These are phyloP conservation scores for Cytospora leucostoma DNA, from an alignment of 2,329 filamentous ascomycete genomes.

Conservation along the genomic window DNA sequence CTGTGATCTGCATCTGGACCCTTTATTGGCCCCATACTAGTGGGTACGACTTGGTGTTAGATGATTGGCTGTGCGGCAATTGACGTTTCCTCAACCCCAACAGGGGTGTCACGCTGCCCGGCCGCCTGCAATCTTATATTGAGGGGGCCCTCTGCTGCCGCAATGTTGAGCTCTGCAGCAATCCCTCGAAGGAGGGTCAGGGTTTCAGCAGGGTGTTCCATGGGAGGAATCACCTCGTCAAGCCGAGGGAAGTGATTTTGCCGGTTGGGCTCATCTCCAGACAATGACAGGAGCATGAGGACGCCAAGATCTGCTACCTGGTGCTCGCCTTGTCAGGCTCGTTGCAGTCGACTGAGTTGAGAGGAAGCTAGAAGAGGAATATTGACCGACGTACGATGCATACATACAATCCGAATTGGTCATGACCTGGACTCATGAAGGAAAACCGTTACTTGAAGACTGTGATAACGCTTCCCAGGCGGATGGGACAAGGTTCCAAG, in stretches of 20 bases:
- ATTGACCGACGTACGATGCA: no score
- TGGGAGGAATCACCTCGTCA: background rate
- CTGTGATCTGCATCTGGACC: background rate
- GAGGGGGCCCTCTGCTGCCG: slow-evolving; percentile 18
- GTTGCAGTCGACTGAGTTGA: no score
- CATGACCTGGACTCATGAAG: no score
- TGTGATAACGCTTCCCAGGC: background rate
- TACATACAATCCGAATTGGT: no score
- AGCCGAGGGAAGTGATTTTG: background rate
- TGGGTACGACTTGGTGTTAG: slow-evolving; percentile 12
- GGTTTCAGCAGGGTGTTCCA: background rate
- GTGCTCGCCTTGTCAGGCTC: no score
- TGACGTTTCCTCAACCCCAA: background rate
- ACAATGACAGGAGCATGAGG: no score
- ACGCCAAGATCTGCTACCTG: no score
- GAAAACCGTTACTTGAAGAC: background rate
- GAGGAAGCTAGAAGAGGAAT: no score
- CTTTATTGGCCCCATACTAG: background rate
- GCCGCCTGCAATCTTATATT: slow-evolving; percentile 23
- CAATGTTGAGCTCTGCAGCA: slow-evolving; percentile 18
- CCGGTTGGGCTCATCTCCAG: background rate
- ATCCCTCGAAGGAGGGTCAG: background rate
- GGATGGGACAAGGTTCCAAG: background rate
- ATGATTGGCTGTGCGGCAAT: slow-evolving; percentile 18
- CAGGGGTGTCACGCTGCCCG: slow-evolving; percentile 17